Percentiles rank a stretch among this genome's conserved stretches.
Conservation (phyloP, 495 filamentous ascomycete species). For the Aspergillus homomorphus region DNA sequence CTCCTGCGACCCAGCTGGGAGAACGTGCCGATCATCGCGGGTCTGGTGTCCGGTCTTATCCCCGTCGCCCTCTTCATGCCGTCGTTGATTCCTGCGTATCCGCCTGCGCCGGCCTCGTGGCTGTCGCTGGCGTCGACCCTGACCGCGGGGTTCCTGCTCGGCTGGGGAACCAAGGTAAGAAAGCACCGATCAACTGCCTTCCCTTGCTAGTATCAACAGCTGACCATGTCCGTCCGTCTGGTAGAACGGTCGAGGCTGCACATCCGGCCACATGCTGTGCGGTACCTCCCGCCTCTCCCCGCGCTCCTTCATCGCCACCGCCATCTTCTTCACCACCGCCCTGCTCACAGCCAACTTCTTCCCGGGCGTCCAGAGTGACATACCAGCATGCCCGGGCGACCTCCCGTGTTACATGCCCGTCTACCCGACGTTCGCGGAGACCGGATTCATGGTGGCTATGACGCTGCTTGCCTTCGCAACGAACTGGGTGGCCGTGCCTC, state of each 20-base stretch:
- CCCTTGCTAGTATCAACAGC: constrained; percentile 5
- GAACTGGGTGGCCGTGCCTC: constrained; percentile 31
- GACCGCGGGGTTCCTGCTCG: constrained; percentile 46
- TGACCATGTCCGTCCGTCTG: constrained; percentile 1
- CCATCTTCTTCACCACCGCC: constrained; percentile 53
- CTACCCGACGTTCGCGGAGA: constrained; percentile 40
- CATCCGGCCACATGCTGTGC: constrained; percentile 61
- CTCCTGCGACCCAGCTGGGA: constrained; percentile 36
- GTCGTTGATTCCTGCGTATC: constrained; percentile 44
- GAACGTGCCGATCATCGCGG: constrained; percentile 49
- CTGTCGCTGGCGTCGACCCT: constrained; percentile 34
- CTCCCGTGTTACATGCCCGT: constrained; percentile 49
- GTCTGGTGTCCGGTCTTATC: constrained; percentile 43
- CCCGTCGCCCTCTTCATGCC: constrained; percentile 41
- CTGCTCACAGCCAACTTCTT: constrained; percentile 48
- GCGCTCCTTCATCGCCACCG: constrained; percentile 52
- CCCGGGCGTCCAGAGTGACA: constrained; percentile 24
- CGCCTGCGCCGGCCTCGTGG: constrained; percentile 31
- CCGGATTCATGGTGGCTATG: constrained; percentile 32
- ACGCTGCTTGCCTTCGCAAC: constrained; percentile 33
- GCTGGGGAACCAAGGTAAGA: constrained; percentile 56
- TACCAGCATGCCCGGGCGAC: constrained; percentile 33
- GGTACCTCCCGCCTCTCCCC: constrained; percentile 51
- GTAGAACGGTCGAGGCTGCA: constrained; percentile 53
- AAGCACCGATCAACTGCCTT: neutral